Percentiles rank a stretch among this genome's conserved stretches.
Conservation (phyloP, 495 filamentous ascomycete species). For the Corynascus novoguineensis region DNA sequence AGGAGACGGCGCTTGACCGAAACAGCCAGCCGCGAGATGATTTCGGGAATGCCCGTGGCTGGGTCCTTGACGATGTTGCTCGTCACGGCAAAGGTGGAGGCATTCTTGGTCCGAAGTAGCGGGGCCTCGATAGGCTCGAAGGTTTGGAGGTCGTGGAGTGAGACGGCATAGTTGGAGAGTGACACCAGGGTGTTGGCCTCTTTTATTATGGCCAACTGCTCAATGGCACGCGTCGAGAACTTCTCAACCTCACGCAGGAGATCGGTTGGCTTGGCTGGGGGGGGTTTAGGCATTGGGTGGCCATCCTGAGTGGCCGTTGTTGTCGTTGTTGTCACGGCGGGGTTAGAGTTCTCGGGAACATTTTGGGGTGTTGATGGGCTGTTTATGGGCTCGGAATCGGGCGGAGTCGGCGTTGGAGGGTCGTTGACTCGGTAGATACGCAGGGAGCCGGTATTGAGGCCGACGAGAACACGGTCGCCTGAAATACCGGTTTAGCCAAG, state of each 20-base stretch:
- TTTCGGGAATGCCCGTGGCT: constrained; percentile 77
- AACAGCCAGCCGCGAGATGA: constrained; percentile 84
- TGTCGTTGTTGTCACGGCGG: too few relatives aligned
- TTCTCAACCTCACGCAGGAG: constrained; percentile 85
- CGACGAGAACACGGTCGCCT: constrained; percentile 87
- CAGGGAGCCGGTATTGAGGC: constrained; percentile 81
- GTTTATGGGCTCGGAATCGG: constrained; percentile 12
- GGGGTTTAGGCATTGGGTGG: constrained; percentile 19
- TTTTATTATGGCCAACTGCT: constrained; percentile 91
- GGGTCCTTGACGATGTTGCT: constrained; percentile 90
- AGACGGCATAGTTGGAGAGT: constrained; percentile 79
- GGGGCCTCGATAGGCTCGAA: constrained; percentile 72
- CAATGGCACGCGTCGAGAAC: constrained; percentile 82
- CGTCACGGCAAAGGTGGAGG: constrained; percentile 85
- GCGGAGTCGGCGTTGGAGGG: constrained; percentile 20
- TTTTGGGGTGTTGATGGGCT: constrained; percentile 13
- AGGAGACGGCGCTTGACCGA: constrained; percentile 85
- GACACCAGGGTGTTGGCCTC: constrained; percentile 88
- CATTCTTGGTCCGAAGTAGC: constrained; percentile 67
- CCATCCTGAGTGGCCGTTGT: constrained; percentile 27
- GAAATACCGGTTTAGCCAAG: constrained; percentile 13
- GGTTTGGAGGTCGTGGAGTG: constrained; percentile 78
- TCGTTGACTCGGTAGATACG: constrained; percentile 88
- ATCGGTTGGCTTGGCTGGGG: constrained; percentile 61
- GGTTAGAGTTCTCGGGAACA: background rate